Evolutionary conservation across 108 stramenopile species (phyloP).

Genomic region (Cyclostephanos invisitatus): DNA sequence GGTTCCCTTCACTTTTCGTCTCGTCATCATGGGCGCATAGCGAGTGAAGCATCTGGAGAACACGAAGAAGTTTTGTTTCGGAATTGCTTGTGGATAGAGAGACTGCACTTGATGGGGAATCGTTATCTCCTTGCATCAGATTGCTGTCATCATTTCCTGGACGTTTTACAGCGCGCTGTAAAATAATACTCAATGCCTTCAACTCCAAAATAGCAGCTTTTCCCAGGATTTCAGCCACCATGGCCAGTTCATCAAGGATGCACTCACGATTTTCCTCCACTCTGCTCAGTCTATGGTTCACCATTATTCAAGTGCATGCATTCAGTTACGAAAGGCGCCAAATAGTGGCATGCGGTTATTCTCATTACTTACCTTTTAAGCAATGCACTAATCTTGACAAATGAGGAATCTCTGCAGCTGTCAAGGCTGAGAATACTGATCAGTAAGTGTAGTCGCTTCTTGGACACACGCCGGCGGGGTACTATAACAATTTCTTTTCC

Average conservation of each 20-base stretch:
- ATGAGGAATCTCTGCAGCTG: conserved; percentile 75
- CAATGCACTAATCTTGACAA: conserved; percentile 76
- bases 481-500: conserved; percentile 79
- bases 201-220: conserved; percentile 75
- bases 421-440: conserved; percentile 77
- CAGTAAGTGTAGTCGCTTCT: conserved; percentile 62
- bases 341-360: too few relatives aligned
- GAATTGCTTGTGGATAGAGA: conserved; percentile 84
- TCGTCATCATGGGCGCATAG: conserved; percentile 65
- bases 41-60: conserved; percentile 83
- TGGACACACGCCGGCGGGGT: conserved; percentile 67
- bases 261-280: conserved; percentile 60
- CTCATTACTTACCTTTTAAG: conserved; percentile 35
- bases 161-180: conserved; percentile 26
- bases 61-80: conserved; percentile 89
- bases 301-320: background rate
- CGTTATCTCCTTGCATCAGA: conserved; percentile 15
- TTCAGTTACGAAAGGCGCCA: too few relatives aligned
- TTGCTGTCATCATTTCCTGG: conserved; percentile 1
- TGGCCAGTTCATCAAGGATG: conserved; percentile 33
- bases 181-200: conserved; percentile 62
- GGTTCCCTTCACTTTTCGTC: conserved; percentile 46
- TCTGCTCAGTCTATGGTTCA: conserved; percentile 49
- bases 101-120: conserved; percentile 73
- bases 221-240: conserved; percentile 49